These are phyloP conservation scores for Solanum rostratum DNA, from an alignment of 257 asterid species.

Conservation along the genomic window DNA sequence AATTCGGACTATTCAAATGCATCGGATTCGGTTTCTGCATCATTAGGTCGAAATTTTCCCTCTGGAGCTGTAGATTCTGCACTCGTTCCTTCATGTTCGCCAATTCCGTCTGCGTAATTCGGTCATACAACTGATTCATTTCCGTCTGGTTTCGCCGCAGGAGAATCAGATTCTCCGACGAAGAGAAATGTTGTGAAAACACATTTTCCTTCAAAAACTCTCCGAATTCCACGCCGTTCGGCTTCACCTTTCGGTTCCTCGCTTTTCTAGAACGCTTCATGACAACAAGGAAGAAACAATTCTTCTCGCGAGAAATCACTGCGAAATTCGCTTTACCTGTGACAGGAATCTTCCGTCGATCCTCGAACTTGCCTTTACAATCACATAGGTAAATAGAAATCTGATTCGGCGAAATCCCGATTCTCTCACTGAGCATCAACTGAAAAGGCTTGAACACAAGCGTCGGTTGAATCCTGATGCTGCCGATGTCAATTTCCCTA, in stretches of 20 bases:
- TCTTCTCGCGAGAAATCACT: constrained; percentile 36
- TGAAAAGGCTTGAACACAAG: constrained; percentile 76
- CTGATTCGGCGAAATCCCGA: constrained; percentile 85
- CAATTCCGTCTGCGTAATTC: constrained; percentile 9
- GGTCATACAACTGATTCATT: constrained; percentile 20
- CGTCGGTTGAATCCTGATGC: constrained; percentile 34
- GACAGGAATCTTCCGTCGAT: constrained; percentile 46
- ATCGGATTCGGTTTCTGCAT: constrained; percentile 17
- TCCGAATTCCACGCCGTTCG: constrained; percentile 14
- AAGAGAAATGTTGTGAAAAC: constrained; percentile 8
- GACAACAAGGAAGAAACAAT: constrained; percentile 53
- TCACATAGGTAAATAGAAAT: constrained; percentile 61
- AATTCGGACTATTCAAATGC: constrained; percentile 1
- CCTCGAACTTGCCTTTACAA: constrained; percentile 22
- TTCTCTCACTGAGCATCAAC: constrained; percentile 53
- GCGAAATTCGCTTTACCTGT: constrained; percentile 62
- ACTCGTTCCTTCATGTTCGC: constrained; percentile 3
- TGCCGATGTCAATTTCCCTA: constrained; percentile 55
- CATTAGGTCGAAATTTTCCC: constrained; percentile 29
- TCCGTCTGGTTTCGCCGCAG: constrained; percentile 38
- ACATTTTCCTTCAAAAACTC: constrained; percentile 34
- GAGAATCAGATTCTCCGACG: background rate
- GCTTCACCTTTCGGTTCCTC: constrained; percentile 38
- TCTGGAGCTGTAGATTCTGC: constrained; percentile 9
- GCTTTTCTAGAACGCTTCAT: constrained; percentile 60